Percentiles rank a stretch among this genome's conserved stretches.
Conservation (phyloP, 169 alveolate species). For the Amoebophrya sp. region DNA sequence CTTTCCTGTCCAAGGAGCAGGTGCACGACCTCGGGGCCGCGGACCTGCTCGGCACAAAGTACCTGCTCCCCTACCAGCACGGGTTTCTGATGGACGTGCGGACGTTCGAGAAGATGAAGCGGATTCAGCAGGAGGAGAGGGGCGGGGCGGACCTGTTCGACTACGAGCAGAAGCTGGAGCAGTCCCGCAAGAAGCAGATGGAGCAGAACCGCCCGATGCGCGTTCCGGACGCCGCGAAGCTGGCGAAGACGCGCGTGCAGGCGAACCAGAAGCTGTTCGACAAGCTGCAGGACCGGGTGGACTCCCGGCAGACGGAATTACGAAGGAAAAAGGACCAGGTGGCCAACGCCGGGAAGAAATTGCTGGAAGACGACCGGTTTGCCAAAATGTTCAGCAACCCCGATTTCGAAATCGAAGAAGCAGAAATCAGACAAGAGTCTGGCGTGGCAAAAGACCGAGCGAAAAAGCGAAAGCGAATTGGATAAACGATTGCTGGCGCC, state of each 20-base stretch:
- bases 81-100: conserved; percentile 77
- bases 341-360: conserved; percentile 30
- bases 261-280: neutral
- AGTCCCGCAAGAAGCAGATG: neutral
- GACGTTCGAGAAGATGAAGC: conserved; percentile 40
- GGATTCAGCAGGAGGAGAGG: neutral
- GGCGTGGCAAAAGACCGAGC: too few species aligned
- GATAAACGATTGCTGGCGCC: too few species aligned
- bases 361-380: conserved; percentile 70
- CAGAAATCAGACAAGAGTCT: neutral
- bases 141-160: neutral
- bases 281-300: neutral
- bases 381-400: conserved; percentile 62
- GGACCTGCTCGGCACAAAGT: conserved; percentile 79
- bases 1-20: conserved; percentile 78
- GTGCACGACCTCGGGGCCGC: conserved; percentile 75
- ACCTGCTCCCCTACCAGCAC: conserved; percentile 79
- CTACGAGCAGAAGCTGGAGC: neutral
- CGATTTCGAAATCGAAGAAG: conserved; percentile 67
- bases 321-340: neutral
- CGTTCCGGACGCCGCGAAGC: neutral
- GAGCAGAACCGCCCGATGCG: neutral
- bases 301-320: neutral
- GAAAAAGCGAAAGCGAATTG: too few species aligned
- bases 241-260: neutral